phyloP scores from a whole-genome alignment of 768 basidiomycete species.

The Suillus bovinus region DNA sequence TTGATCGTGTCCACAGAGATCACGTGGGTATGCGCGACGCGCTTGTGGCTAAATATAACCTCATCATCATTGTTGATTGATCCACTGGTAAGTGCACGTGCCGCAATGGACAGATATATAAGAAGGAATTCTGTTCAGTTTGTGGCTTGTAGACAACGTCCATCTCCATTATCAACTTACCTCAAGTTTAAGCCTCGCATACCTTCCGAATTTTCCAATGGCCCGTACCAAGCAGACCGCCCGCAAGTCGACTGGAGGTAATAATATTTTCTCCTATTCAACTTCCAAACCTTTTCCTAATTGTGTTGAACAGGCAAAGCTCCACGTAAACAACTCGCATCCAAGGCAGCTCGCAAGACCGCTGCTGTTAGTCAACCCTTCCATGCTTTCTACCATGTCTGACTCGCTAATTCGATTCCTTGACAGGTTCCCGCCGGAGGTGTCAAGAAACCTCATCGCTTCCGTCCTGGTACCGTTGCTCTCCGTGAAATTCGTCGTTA shows the following conservation, averaged over 20 bases:
- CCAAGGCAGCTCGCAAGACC: constrained; percentile 63
- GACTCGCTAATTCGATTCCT: constrained; percentile 7
- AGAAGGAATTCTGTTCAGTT: not conserved
- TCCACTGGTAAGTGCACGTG: not conserved
- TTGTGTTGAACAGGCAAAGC: constrained; percentile 46
- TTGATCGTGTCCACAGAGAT: not conserved
- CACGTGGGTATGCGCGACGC: constrained; percentile 13
- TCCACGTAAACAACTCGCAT: constrained; percentile 60
- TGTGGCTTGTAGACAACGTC: not conserved
- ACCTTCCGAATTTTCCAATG: constrained; percentile 39
- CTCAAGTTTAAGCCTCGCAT: not conserved
- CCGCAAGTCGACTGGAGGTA: constrained; percentile 79
- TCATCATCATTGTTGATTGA: constrained; percentile 10
- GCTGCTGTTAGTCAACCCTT: constrained; percentile 38
- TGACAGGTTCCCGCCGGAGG: constrained; percentile 53
- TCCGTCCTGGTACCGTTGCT: constrained; percentile 78
- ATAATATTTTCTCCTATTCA: constrained; percentile 10
- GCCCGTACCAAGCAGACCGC: constrained; percentile 81
- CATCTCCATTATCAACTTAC: constrained; percentile 26
- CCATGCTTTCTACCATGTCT: constrained; percentile 6
- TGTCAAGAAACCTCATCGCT: constrained; percentile 83
- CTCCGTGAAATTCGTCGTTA: constrained; percentile 72
- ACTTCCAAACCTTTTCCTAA: not conserved
- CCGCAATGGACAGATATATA: not conserved
- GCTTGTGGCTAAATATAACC: constrained; percentile 4